Evolutionary conservation across 2,329 filamentous ascomycete species (phyloP), one percentile per base, ranked within the genome.

Genomic region (Huntiella abstrusa): DNA sequence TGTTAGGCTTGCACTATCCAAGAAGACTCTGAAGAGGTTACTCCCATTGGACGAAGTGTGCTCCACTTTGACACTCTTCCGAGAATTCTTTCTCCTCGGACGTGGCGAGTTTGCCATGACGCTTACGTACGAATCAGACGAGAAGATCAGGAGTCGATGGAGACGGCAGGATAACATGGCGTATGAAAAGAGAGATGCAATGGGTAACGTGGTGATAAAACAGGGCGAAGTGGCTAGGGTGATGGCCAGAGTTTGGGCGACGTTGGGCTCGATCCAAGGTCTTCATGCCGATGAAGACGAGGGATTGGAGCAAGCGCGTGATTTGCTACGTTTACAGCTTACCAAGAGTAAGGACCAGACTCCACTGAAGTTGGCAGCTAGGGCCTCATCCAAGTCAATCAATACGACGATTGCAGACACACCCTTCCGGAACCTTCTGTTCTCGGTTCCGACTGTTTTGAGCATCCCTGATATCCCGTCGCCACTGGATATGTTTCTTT

Each of bases 101-200:
- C 74, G 84, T 33, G 88, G 88, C 45, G 91, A 96, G 59, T 98
- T 98, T 59, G 85, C 87, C 15, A 77, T 91, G 62, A 80, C 82
- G 0, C 63, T 98, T 19, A 84, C 92, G 1, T 74, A 80, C 33
- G 83, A 95, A 62, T 85, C 88, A 1, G 85, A 95, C 53, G 75
- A 80, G 46, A 80, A 77, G 53, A 71, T 91, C 17, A 71, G 75
- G n/a, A 77, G 74, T 52, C 76, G 84, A 43, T 83, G 83, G 69
- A 75, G 70, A 53, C 66, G 77, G 52, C 66, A 75, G 8, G 71
- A 74, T 35, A 75, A 74, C 45, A 57, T 77, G 4, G 68, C 66
- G 1, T 69, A 68, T 57, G 69, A 74, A 56, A 72, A 70, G 55
- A 60, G 69, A 56, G 73, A 76, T 49, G 66, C 69, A 4, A 55